Evolutionary conservation across 306 rosid genomes (phyloP).

Genomic region (Ceratonia siliqua): DNA sequence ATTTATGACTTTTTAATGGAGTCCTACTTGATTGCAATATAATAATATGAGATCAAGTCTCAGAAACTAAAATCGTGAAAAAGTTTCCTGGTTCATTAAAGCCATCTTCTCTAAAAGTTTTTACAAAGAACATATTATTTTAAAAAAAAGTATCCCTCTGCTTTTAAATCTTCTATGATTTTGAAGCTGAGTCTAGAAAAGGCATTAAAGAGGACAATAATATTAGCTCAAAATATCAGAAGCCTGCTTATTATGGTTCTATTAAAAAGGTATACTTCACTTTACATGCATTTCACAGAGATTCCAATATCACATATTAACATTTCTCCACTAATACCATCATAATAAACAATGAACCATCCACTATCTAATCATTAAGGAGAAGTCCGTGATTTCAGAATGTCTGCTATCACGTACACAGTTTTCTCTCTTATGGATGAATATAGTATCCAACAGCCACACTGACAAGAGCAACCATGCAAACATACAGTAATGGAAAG

Average conservation of each 20-base stretch:
- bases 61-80: neutral
- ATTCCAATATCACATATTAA: slow-evolving; percentile 43
- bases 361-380: slow-evolving; percentile 30
- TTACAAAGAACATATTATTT: neutral
- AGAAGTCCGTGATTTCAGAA: slow-evolving; percentile 29
- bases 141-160: neutral
- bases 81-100: neutral
- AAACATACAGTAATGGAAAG: slow-evolving; percentile 75
- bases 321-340: slow-evolving; percentile 34
- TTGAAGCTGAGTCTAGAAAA: neutral
- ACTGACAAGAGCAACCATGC: slow-evolving; percentile 70
- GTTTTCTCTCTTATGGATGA: slow-evolving; percentile 50
- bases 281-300: slow-evolving; percentile 40
- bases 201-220: neutral
- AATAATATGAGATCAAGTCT: neutral
- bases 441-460: slow-evolving; percentile 65
- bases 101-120: neutral
- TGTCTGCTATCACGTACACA: neutral
- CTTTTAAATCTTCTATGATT: neutral
- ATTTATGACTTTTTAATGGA: neutral
- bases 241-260: slow-evolving; percentile 25
- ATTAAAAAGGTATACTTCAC: slow-evolving; percentile 32
- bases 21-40: neutral
- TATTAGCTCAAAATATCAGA: slow-evolving; percentile 9
- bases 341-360: slow-evolving; percentile 44